Evolutionary conservation across 2,329 filamentous ascomycete genomes (phyloP), one percentile per base, ranked within the genome.

Genomic region (Aspergillus fijiensis): DNA sequence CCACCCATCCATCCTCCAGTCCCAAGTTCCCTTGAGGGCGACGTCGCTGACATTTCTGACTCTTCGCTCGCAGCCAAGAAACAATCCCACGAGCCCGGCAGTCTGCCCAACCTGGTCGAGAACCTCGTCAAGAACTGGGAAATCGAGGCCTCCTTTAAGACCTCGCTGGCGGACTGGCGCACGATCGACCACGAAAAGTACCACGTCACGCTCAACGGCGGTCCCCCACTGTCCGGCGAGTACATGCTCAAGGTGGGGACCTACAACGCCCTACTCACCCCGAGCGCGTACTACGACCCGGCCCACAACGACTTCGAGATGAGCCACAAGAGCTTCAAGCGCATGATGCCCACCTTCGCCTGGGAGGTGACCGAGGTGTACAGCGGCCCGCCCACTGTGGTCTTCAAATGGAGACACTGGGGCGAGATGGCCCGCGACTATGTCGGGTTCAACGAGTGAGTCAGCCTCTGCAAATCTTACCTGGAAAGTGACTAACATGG

Each of bases 41-140:
- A 23, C 0, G 1, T 23, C 23, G 23, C 23, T 23, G 5, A 21
- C 12, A 2, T 21, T 23, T 5, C 23, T 51, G 25, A 58, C 45
- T 35, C 33, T 35, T 48, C 51, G 51, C 29, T 25, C 11, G 5
- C 67, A 89, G 86, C 83, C 56, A 88, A 87, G 72, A 78, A 75
- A 39, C 80, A 77, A 73, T 81, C 74, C 67, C 87, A 89, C 71
- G 73, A 75, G 50, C 77, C 84, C 3, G 80, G 79, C 39, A 86
- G 82, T 58, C 81, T 89, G 2, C 81, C 84, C 14, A 75, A 81
- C 52, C 81, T 89, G 4, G 86, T 89, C 45, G 83, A 89, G 71
- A 89, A 89, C 69, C 81, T 89, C 1, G 87, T 89, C 69, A 89
- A 89, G 77, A 89, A 89, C 72, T 89, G 87, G 87, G 87, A 89